Conservation (phyloP, 495 filamentous ascomycete genomes). For the Aspergillus kassunensis region DNA sequence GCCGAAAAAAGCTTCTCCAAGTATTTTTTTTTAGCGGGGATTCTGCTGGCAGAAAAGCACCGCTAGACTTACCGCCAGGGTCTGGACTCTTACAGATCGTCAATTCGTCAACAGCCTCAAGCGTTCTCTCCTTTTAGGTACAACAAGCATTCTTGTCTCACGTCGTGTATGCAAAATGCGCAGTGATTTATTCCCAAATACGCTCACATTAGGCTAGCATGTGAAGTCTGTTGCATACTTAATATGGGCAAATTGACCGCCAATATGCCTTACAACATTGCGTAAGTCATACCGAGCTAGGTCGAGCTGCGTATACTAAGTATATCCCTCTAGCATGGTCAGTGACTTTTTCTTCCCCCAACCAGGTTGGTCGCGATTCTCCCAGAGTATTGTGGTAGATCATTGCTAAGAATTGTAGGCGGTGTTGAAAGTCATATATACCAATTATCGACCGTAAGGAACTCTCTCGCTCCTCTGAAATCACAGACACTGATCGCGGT, state of each 20-base stretch:
- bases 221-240: background rate
- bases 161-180: slow-evolving; percentile 7
- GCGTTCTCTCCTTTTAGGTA: slow-evolving; percentile 9
- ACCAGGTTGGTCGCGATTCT: slow-evolving; percentile 52
- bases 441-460: slow-evolving; percentile 71
- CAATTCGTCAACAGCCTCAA: background rate
- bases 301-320: slow-evolving; percentile 5
- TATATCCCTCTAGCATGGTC: slow-evolving; percentile 64
- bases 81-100: slow-evolving; percentile 19
- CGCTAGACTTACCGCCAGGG: slow-evolving; percentile 18
- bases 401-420: slow-evolving; percentile 45
- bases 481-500: slow-evolving; percentile 14
- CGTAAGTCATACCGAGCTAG: slow-evolving; percentile 43
- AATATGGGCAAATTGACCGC: slow-evolving; percentile 8
- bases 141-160: background rate
- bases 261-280: slow-evolving; percentile 69
- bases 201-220: background rate
- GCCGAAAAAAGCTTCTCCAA: slow-evolving; percentile 16
- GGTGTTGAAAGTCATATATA: slow-evolving; percentile 98
- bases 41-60: slow-evolving; percentile 22
- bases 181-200: background rate
- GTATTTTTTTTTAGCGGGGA: slow-evolving; percentile 23
- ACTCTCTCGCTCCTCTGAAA: background rate
- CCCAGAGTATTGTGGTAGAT: too few relatives aligned
- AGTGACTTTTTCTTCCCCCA: slow-evolving; percentile 99